phyloP scores from a whole-genome alignment of 1,284 basidiomycete genomes.

The Trametes hirsuta region DNA sequence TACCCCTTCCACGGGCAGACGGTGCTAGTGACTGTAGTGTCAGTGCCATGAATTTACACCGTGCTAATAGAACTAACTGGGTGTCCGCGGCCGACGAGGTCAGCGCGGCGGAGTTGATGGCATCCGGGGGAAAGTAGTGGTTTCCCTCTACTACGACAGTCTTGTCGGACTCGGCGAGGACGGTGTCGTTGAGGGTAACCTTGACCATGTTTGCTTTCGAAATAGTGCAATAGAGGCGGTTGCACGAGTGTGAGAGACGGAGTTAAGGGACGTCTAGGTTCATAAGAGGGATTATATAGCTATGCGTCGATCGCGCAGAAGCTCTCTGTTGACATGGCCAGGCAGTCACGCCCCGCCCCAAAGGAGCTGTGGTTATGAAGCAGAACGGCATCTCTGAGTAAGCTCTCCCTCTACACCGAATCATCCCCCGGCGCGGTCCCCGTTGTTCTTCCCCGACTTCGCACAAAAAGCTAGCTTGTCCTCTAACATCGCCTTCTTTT shows the following conservation, averaged over 20 bases:
- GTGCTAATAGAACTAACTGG: slow-evolving; percentile 38
- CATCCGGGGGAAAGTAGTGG: slow-evolving; percentile 66
- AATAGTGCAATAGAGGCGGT: background rate
- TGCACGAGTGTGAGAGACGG: background rate
- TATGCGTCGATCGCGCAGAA: slow-evolving; percentile 3
- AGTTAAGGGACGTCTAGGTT: background rate
- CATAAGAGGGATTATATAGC: background rate
- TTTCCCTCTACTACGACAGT: slow-evolving; percentile 64
- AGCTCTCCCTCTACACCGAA: too few relatives aligned
- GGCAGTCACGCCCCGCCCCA: too few relatives aligned
- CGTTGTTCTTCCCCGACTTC: too few relatives aligned
- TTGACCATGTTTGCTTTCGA: slow-evolving; percentile 44
- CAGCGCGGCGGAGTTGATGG: slow-evolving; percentile 48
- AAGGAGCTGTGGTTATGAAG: too few relatives aligned
- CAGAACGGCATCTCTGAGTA: too few relatives aligned
- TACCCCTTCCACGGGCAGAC: slow-evolving; percentile 72
- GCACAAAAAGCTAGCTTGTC: too few relatives aligned
- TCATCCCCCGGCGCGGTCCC: too few relatives aligned
- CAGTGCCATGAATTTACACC: background rate
- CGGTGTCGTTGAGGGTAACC: slow-evolving; percentile 51
- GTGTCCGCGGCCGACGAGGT: slow-evolving; percentile 47
- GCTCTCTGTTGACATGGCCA: background rate
- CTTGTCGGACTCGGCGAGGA: slow-evolving; percentile 57
- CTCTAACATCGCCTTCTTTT: too few relatives aligned
- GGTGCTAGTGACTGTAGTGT: slow-evolving; percentile 39